These are phyloP conservation scores for Pseudogymnoascus sp. DNA, from an alignment of 2,329 filamentous ascomycete genomes.

Conservation along the genomic window DNA sequence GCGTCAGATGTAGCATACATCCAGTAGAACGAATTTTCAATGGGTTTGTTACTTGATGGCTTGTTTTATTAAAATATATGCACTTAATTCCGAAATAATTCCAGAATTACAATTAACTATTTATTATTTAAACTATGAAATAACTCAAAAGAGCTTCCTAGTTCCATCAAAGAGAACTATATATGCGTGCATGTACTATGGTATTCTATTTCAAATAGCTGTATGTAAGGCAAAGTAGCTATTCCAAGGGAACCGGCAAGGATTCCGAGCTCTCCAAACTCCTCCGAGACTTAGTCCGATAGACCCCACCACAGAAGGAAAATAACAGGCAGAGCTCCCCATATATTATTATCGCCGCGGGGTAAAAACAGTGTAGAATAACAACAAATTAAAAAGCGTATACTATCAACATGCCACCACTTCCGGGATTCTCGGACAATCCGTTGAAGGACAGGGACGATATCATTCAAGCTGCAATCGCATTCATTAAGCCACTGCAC, in stretches of 20 bases:
- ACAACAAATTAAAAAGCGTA: background rate
- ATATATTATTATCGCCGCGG: background rate
- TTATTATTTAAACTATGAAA: background rate
- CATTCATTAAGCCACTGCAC: slow-evolving; percentile 9
- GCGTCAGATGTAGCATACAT: slow-evolving; percentile 4
- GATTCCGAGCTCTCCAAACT: background rate
- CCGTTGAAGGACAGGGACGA: slow-evolving; percentile 10
- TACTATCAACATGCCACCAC: slow-evolving; percentile 16
- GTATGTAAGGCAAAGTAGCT: slow-evolving; percentile 16
- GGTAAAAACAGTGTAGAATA: background rate
- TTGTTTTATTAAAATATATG: background rate
- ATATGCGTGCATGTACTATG: background rate
- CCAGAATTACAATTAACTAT: background rate
- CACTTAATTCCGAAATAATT: background rate
- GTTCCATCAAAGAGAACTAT: too few relatives aligned
- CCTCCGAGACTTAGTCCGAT: background rate
- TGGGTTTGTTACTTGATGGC: background rate
- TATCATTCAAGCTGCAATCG: slow-evolving; percentile 3
- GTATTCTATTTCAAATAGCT: background rate
- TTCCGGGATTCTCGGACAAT: slow-evolving; percentile 16
- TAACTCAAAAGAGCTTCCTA: background rate
- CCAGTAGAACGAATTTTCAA: background rate
- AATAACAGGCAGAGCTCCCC: slow-evolving; percentile 2
- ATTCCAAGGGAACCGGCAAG: background rate
- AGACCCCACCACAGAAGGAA: background rate